These are phyloP conservation scores for Petunia hybrid DNA, from an alignment of 305 asterid genomes.

Conservation along the genomic window DNA sequence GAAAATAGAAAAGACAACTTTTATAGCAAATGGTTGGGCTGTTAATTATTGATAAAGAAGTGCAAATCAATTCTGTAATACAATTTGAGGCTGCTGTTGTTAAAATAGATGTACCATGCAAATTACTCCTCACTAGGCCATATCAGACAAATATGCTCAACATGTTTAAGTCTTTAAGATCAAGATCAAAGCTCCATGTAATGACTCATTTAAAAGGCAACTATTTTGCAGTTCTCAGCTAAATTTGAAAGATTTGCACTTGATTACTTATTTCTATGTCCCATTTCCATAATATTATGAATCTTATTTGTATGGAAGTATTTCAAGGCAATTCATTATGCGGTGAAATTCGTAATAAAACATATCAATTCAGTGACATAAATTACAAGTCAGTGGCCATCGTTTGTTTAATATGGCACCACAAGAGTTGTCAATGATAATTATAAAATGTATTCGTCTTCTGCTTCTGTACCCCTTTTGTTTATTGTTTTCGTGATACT, in stretches of 20 bases:
- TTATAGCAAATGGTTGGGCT: background rate
- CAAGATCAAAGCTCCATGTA: background rate
- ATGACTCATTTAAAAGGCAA: background rate
- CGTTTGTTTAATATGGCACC: background rate
- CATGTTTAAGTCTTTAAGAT: background rate
- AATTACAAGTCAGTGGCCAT: background rate
- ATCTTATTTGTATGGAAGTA: background rate
- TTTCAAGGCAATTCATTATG: background rate
- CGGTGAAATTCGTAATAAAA: background rate
- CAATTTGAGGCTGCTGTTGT: background rate
- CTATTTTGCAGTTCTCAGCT: background rate
- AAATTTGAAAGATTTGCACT: background rate
- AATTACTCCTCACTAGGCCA: background rate
- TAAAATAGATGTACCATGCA: constrained; percentile 1
- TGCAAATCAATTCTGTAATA: background rate
- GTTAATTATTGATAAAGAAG: background rate
- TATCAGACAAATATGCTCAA: background rate
- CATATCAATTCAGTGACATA: background rate
- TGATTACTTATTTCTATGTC: background rate
- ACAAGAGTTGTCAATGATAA: background rate
- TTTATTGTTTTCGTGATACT: background rate
- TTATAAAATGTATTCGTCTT: background rate
- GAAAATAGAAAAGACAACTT: background rate
- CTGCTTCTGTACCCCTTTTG: background rate
- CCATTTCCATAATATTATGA: background rate